Conservation (phyloP, 1,284 basidiomycete species). For the Cryptococcus amylolentus region DNA sequence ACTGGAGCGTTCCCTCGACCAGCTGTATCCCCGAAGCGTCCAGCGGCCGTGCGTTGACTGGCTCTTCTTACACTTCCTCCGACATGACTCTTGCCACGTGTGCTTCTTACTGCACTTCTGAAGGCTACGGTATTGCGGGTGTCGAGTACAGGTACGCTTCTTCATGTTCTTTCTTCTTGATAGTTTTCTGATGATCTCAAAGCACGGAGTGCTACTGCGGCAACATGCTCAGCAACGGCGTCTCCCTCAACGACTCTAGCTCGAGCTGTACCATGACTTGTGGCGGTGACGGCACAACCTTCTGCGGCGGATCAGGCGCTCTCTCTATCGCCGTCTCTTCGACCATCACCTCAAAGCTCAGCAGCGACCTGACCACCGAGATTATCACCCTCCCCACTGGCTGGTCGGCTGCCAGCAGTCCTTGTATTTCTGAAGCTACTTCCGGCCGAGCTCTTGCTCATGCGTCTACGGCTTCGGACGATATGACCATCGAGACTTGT, state of each 20-base stretch:
- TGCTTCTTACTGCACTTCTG: conserved; percentile 5
- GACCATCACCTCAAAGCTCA: conserved; percentile 9
- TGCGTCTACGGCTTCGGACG: conserved; percentile 11
- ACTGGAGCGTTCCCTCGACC: conserved; percentile 14
- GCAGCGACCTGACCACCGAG: conserved; percentile 9
- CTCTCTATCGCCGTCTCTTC: conserved; percentile 16
- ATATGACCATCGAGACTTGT: conserved; percentile 30
- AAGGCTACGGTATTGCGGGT: conserved; percentile 14
- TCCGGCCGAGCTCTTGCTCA: conserved; percentile 25
- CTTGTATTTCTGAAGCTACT: conserved; percentile 19
- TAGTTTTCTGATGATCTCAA: neutral
- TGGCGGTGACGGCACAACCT: conserved; percentile 21
- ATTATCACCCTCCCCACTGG: conserved; percentile 18
- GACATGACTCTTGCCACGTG: conserved; percentile 29
- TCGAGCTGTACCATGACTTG: conserved; percentile 28
- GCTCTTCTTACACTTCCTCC: conserved; percentile 10
- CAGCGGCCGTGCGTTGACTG: conserved; percentile 26
- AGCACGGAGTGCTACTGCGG: conserved; percentile 31
- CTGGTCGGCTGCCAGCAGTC: conserved; percentile 17
- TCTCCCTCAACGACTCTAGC: conserved; percentile 13
- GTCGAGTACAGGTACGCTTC: conserved; percentile 7
- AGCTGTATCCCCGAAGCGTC: conserved; percentile 21
- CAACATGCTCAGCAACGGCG: conserved; percentile 19
- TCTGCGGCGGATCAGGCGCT: conserved; percentile 30
- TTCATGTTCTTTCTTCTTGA: neutral